phyloP scores from a whole-genome alignment of 1,284 basidiomycete genomes.

The Microbotryomycetes sp. region DNA sequence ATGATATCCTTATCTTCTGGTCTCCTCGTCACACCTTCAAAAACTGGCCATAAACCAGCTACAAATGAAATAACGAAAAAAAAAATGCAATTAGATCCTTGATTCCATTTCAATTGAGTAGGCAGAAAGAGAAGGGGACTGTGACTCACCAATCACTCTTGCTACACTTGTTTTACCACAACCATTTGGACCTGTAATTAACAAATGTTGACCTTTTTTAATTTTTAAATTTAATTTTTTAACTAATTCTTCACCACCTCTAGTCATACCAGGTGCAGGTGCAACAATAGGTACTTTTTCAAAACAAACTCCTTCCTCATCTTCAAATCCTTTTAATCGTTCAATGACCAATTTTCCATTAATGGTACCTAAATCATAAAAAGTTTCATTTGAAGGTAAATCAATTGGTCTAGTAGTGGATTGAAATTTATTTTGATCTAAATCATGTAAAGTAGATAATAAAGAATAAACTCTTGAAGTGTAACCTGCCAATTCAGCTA shows the following conservation, averaged over 20 bases:
- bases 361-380: slow-evolving; percentile 48
- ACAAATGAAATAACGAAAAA: no score
- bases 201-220: slow-evolving; percentile 73
- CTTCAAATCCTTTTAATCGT: slow-evolving; percentile 14
- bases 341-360: slow-evolving; percentile 43
- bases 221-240: slow-evolving; percentile 65
- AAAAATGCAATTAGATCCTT: background rate
- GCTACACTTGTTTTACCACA: slow-evolving; percentile 90
- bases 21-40: slow-evolving; percentile 43
- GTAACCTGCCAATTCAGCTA: slow-evolving; percentile 86
- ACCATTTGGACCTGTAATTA: slow-evolving; percentile 76
- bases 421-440: slow-evolving; percentile 45
- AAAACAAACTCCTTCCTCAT: slow-evolving; percentile 51
- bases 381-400: slow-evolving; percentile 36
- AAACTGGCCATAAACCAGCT: slow-evolving; percentile 70
- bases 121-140: background rate
- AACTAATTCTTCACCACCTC: slow-evolving; percentile 59
- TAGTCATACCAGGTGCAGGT: slow-evolving; percentile 47
- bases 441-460: slow-evolving; percentile 73
- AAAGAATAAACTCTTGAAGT: slow-evolving; percentile 85
- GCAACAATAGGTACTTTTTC: slow-evolving; percentile 68
- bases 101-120: no score
- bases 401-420: slow-evolving; percentile 48
- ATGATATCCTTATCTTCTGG: slow-evolving; percentile 59
- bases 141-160: slow-evolving; percentile 60